These are phyloP conservation scores for Diplosphaera chodatii DNA, from an alignment of 139 green algal genomes.

Conservation along the genomic window DNA sequence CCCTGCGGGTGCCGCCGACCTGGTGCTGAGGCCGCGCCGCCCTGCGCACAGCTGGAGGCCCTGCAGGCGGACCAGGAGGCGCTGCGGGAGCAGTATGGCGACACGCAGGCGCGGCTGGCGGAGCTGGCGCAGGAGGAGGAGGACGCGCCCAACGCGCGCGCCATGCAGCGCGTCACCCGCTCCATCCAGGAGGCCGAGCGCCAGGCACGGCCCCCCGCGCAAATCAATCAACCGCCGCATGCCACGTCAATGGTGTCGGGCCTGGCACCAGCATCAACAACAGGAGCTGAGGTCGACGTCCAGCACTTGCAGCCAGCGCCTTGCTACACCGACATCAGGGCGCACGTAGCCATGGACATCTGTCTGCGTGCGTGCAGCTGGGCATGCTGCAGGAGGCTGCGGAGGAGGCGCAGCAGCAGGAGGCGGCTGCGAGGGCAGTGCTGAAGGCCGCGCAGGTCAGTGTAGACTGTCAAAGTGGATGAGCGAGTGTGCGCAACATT, in stretches of 20 bases:
- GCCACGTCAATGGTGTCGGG: too few relatives aligned
- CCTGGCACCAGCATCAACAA: too few relatives aligned
- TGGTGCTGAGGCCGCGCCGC: too few relatives aligned
- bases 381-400: conserved; percentile 1
- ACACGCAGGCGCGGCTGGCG: conserved; percentile 9
- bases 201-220: neutral
- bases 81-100: conserved; percentile 1
- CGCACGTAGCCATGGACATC: too few relatives aligned
- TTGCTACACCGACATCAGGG: too few relatives aligned
- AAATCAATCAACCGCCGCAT: too few relatives aligned
- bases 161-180: neutral
- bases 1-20: too few relatives aligned
- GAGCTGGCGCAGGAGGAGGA: neutral
- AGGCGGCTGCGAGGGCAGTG: conserved; percentile 46
- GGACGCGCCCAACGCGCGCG: neutral
- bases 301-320: too few relatives aligned
- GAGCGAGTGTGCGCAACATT: too few relatives aligned
- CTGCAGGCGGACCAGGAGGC: neutral
- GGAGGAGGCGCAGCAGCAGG: conserved; percentile 12
- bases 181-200: neutral
- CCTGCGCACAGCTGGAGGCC: too few relatives aligned
- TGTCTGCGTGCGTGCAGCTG: conserved; percentile 11
- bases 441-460: conserved; percentile 39
- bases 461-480: too few relatives aligned
- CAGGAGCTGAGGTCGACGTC: too few relatives aligned